Conservation (phyloP, 75 land plant genomes). For the Cryptomeria japonica region DNA sequence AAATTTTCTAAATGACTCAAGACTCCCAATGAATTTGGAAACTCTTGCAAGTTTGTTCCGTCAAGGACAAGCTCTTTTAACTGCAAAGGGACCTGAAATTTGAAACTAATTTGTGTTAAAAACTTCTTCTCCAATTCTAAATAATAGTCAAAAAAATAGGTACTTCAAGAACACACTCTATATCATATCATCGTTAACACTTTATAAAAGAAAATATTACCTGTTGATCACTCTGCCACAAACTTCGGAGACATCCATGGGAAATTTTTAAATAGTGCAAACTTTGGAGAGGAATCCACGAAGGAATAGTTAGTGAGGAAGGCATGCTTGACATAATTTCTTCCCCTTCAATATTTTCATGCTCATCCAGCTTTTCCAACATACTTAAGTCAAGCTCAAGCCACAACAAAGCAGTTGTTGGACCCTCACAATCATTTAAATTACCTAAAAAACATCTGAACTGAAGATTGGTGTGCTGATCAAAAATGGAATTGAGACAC, state of each 20-base stretch:
- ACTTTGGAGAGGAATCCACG: not conserved
- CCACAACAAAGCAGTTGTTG: not conserved
- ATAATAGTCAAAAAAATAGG: too few relatives aligned
- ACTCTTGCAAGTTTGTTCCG: not conserved
- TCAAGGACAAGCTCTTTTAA: not conserved
- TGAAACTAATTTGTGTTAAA: not conserved
- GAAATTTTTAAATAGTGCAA: not conserved
- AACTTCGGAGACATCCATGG: not conserved
- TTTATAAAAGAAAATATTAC: not conserved
- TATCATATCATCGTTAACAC: not conserved
- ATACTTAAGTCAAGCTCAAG: not conserved
- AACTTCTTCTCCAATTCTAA: too few relatives aligned
- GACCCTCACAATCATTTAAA: not conserved
- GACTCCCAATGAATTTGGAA: not conserved
- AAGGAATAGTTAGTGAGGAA: not conserved
- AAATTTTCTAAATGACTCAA: not conserved
- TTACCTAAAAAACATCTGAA: not conserved
- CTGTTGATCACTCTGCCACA: not conserved
- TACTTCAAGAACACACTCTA: too few relatives aligned
- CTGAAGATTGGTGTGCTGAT: not conserved
- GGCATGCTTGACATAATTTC: too few relatives aligned
- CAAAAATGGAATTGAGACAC: not conserved
- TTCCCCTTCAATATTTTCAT: too few relatives aligned
- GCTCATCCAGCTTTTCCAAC: not conserved
- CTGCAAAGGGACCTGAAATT: not conserved